A percentile compares a stretch with the other conserved stretches of the same genome.
These are phyloP conservation scores for Phoenix roebelenii DNA, from an alignment of 176 grass and related monocot genomes.

Conservation along the genomic window DNA sequence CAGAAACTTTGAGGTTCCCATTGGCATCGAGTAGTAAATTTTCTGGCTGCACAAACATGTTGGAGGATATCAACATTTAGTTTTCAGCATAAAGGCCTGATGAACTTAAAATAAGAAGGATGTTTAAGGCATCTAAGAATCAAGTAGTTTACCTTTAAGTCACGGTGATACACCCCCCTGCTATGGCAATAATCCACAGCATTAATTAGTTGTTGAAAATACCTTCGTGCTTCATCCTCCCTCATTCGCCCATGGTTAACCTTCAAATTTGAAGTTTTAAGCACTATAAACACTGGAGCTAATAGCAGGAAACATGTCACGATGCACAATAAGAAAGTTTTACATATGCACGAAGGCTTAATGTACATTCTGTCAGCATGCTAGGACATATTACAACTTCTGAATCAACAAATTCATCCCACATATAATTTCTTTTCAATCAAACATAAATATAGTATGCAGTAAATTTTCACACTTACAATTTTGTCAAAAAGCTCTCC, in stretches of 20 bases:
- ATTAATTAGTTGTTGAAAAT: constrained; percentile 93
- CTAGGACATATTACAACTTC: too few relatives aligned
- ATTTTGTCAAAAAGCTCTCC: constrained; percentile 99
- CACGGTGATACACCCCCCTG: constrained; percentile 93
- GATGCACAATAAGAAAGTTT: not conserved
- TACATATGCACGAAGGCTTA: not conserved
- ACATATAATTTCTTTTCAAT: constrained; percentile 3
- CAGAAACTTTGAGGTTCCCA: constrained; percentile 93
- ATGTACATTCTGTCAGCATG: too few relatives aligned
- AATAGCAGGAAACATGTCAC: constrained; percentile 11
- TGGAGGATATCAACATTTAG: constrained; percentile 24
- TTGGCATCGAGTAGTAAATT: constrained; percentile 84
- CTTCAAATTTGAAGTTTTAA: constrained; percentile 28
- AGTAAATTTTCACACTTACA: constrained; percentile 39
- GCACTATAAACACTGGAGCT: constrained; percentile 9
- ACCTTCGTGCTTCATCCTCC: constrained; percentile 86
- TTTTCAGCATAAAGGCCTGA: constrained; percentile 4
- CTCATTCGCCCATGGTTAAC: constrained; percentile 86
- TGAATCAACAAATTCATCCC: too few relatives aligned
- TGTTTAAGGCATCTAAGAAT: not conserved
- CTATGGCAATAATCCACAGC: constrained; percentile 97
- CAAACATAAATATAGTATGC: not conserved
- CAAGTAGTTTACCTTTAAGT: constrained; percentile 61
- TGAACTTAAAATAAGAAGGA: not conserved
- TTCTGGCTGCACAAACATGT: constrained; percentile 53